Conservation (phyloP, 108 stramenopile genomes). For the Pseudonitzschia pungens region DNA sequence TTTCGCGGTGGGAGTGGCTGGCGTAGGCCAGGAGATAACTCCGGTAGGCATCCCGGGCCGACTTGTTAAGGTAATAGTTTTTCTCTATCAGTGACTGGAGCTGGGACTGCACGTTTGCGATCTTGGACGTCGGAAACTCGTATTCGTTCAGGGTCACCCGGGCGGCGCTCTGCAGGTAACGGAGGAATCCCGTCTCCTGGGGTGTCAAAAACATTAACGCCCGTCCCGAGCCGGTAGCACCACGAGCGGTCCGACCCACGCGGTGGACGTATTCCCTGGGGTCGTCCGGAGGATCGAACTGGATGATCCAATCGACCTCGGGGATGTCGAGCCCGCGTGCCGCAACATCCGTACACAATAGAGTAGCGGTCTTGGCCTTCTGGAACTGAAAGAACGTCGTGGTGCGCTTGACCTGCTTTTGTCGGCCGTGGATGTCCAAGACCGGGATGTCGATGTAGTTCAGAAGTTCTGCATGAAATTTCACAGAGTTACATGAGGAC, state of each 20-base stretch:
- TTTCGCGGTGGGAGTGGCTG: conserved; percentile 95
- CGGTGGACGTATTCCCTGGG: conserved; percentile 96
- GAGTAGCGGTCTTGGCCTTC: conserved; percentile 88
- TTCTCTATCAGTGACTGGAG: conserved; percentile 94
- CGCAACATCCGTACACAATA: conserved; percentile 99
- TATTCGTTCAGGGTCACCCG: conserved; percentile 98
- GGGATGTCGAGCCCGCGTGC: conserved; percentile 94
- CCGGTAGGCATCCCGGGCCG: conserved; percentile 95
- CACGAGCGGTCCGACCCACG: conserved; percentile 92
- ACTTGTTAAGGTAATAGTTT: conserved; percentile 98
- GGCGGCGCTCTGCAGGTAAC: conserved; percentile 90
- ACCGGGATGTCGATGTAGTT: conserved; percentile 98
- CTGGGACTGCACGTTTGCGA: conserved; percentile 94
- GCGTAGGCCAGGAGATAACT: conserved; percentile 97
- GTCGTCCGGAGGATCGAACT: conserved; percentile 99
- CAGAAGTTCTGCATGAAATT: conserved; percentile 96
- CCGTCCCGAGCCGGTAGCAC: conserved; percentile 89
- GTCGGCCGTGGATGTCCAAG: conserved; percentile 98
- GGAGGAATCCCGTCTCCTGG: conserved; percentile 96
- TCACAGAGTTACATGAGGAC: conserved; percentile 98
- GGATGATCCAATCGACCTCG: conserved; percentile 98
- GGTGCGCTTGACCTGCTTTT: conserved; percentile 98
- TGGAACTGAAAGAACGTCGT: conserved; percentile 99
- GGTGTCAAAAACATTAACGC: conserved; percentile 97
- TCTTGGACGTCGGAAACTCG: conserved; percentile 94